phyloP scores from a whole-genome alignment of 139 green algal genomes.

The Tetradesmus lagerheimii region DNA sequence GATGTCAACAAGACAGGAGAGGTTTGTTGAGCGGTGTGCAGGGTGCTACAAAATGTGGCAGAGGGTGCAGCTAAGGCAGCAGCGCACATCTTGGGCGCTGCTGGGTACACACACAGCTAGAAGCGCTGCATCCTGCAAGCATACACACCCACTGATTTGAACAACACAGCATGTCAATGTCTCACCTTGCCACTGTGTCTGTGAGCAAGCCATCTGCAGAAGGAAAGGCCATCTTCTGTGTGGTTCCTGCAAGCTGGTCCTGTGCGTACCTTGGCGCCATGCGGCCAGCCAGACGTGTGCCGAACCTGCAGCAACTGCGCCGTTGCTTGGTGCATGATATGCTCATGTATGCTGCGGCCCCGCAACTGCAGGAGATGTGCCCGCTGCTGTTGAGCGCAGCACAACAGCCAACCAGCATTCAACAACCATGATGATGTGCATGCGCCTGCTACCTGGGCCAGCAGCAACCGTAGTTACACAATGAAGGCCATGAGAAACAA shows the following conservation, averaged over 20 bases:
- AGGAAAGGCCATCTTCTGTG: slow-evolving; percentile 18
- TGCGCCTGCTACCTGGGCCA: too few relatives aligned
- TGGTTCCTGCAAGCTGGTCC: slow-evolving; percentile 23
- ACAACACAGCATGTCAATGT: not conserved
- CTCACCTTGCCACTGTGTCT: slow-evolving; percentile 35
- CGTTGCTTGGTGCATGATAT: too few relatives aligned
- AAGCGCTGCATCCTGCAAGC: not conserved
- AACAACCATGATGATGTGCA: too few relatives aligned
- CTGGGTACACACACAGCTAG: too few relatives aligned
- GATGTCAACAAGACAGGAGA: not conserved
- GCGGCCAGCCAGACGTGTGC: not conserved
- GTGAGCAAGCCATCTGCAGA: slow-evolving; percentile 6
- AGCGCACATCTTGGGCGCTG: not conserved
- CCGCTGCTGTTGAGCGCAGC: too few relatives aligned
- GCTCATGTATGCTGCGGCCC: too few relatives aligned
- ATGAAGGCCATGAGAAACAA: too few relatives aligned
- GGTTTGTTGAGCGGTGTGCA: not conserved
- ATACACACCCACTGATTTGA: not conserved
- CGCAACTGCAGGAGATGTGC: too few relatives aligned
- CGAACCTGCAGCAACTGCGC: not conserved
- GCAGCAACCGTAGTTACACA: too few relatives aligned
- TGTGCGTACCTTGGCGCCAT: slow-evolving; percentile 35
- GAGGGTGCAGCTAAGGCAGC: not conserved
- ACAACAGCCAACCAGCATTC: too few relatives aligned
- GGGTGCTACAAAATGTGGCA: not conserved